Percentiles rank a stretch among this genome's conserved stretches.
These are phyloP conservation scores for Xanthoparmelia taractica DNA, from an alignment of 495 filamentous ascomycete species.

Conservation along the genomic window DNA sequence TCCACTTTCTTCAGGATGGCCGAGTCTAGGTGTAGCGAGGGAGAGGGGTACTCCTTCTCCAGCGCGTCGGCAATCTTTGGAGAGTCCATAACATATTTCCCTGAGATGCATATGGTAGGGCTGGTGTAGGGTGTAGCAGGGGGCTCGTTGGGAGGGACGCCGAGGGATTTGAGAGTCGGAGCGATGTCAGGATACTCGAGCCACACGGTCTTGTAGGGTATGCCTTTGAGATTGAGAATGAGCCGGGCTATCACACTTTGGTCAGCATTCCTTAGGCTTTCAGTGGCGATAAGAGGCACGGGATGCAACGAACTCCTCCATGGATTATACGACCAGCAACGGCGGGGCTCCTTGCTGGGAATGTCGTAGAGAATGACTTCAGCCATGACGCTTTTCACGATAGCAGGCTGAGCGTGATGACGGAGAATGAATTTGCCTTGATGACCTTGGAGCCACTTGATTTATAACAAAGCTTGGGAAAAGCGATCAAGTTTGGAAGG, in stretches of 20 bases:
- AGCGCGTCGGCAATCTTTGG: slow-evolving; percentile 44
- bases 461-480: too few relatives aligned
- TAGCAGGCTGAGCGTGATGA: not conserved
- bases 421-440: not conserved
- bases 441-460: too few relatives aligned
- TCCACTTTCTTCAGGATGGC: slow-evolving; percentile 34
- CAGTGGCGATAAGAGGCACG: not conserved
- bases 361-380: slow-evolving; percentile 45
- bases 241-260: slow-evolving; percentile 41
- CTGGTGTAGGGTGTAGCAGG: slow-evolving; percentile 40
- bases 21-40: slow-evolving; percentile 45
- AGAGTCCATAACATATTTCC: slow-evolving; percentile 51
- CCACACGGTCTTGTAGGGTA: slow-evolving; percentile 60
- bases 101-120: slow-evolving; percentile 45
- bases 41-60: slow-evolving; percentile 46
- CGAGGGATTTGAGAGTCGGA: slow-evolving; percentile 36
- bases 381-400: not conserved
- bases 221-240: slow-evolving; percentile 51
- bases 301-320: slow-evolving; percentile 47
- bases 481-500: not conserved
- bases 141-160: slow-evolving; percentile 35
- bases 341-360: slow-evolving; percentile 38
- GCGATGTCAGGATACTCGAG: slow-evolving; percentile 56
- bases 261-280: slow-evolving; percentile 3
- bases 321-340: slow-evolving; percentile 52